Evolutionary conservation across 306 rosid species (phyloP).

Genomic region (peach (Prunus persica)): Prunus_persica_NCBIv2 NC_034015.1:21995501-21996000

Average conservation of each 20-base stretch:
- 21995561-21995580: slow-evolving; percentile 7
- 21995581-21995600: neutral
- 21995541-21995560: neutral
- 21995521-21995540: neutral
- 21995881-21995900: slow-evolving; percentile 84
- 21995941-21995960: slow-evolving; percentile 88
- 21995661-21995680: neutral
- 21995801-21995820: neutral
- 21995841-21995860: slow-evolving; percentile 10
- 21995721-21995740: neutral
- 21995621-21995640: neutral
- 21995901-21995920: slow-evolving; percentile 75
- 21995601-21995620: neutral
- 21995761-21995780: slow-evolving; percentile 1
- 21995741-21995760: slow-evolving; percentile 5
- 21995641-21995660: neutral
- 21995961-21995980: slow-evolving; percentile 83
- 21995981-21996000: slow-evolving; percentile 21
- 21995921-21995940: slow-evolving; percentile 68
- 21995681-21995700: neutral
- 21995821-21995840: slow-evolving; percentile 7
- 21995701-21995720: slow-evolving; percentile 5
- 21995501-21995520: slow-evolving; percentile 22
- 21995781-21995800: neutral
- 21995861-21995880: slow-evolving; percentile 79